These are phyloP conservation scores for Polygonum maritimum DNA, from an alignment of 148 eudicot species.

Conservation along the genomic window DNA sequence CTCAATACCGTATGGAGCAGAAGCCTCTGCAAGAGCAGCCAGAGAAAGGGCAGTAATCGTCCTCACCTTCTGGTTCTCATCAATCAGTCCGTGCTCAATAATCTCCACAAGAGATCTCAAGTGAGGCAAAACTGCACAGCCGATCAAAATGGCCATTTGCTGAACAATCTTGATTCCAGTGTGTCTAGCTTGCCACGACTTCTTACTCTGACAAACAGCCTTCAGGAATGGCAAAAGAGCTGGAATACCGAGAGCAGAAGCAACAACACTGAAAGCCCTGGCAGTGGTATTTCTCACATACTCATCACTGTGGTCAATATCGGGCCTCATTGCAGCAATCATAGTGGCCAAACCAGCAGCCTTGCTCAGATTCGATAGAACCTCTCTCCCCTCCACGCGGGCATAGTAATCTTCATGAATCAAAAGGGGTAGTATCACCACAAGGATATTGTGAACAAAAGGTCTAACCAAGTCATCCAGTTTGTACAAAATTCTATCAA, in stretches of 20 bases:
- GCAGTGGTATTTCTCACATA: slow-evolving; percentile 97
- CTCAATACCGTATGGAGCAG: slow-evolving; percentile 98
- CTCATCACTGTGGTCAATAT: slow-evolving; percentile 93
- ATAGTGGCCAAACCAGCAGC: slow-evolving; percentile 98
- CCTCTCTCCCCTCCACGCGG: slow-evolving; percentile 95
- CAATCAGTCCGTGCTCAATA: slow-evolving; percentile 90
- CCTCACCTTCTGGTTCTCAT: slow-evolving; percentile 94
- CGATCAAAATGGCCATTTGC: slow-evolving; percentile 91
- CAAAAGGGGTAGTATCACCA: slow-evolving; percentile 85
- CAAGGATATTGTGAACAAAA: slow-evolving; percentile 88
- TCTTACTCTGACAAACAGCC: slow-evolving; percentile 99
- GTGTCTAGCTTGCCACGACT: slow-evolving; percentile 99
- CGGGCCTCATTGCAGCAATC: slow-evolving; percentile 99
- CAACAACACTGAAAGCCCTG: slow-evolving; percentile 97
- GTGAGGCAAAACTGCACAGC: slow-evolving; percentile 95
- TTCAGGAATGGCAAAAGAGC: slow-evolving; percentile 86
- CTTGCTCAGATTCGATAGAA: slow-evolving; percentile 91
- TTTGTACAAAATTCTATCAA: slow-evolving; percentile 87
- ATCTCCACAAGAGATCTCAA: slow-evolving; percentile 91
- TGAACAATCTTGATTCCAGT: slow-evolving; percentile 97
- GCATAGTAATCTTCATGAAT: slow-evolving; percentile 97
- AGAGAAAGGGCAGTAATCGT: slow-evolving; percentile 89
- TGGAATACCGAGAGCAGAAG: slow-evolving; percentile 95
- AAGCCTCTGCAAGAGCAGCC: slow-evolving; percentile 98
- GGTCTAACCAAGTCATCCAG: slow-evolving; percentile 94